Conservation (phyloP, 2,329 filamentous ascomycete species). For the Fusarium sp. region DNA sequence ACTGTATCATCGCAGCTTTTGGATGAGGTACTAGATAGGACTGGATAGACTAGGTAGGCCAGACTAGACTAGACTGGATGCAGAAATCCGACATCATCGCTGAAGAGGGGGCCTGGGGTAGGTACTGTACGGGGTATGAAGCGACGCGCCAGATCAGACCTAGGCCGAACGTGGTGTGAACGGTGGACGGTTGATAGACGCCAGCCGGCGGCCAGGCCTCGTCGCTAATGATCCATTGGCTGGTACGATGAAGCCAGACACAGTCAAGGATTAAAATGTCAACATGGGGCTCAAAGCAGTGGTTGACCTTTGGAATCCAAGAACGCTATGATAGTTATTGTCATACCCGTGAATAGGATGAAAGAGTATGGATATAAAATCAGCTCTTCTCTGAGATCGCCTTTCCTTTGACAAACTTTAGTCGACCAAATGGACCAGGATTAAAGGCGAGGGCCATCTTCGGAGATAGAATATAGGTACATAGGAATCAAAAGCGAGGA, state of each 20-base stretch:
- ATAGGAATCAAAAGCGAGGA: not conserved
- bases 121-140: constrained; percentile 7
- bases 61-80: not conserved
- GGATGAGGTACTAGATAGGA: not conserved
- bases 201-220: constrained; percentile 33
- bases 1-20: not conserved
- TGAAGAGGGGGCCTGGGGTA: constrained; percentile 25
- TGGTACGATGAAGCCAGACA: constrained; percentile 23
- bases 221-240: constrained; percentile 34
- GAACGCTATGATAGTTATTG: not conserved
- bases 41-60: not conserved
- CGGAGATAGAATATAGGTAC: not conserved
- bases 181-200: constrained; percentile 41
- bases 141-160: constrained; percentile 1
- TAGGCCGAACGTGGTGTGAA: constrained; percentile 38
- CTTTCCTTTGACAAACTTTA: not conserved
- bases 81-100: constrained; percentile 12
- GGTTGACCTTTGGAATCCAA: not conserved
- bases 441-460: not conserved
- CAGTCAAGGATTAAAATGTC: constrained; percentile 29
- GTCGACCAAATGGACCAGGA: not conserved
- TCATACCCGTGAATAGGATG: not conserved
- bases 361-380: not conserved
- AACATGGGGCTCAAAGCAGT: constrained; percentile 22
- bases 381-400: not conserved